phyloP scores from a whole-genome alignment of 805 yeast genomes.

The Wickerhamiella sergipiensis region DNA sequence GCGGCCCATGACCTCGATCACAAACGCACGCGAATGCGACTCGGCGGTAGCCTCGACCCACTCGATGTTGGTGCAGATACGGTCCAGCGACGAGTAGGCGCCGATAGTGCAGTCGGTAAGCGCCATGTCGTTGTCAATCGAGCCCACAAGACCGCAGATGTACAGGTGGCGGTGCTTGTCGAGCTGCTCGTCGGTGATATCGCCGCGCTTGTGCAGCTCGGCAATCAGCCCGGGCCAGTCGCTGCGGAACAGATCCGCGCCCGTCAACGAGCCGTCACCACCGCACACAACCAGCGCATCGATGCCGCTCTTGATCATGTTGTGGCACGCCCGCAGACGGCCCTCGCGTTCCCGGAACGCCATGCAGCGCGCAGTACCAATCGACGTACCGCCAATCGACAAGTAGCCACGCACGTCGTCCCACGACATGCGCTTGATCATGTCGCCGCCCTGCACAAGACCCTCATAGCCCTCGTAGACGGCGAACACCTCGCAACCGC shows the following conservation, averaged over 20 bases:
- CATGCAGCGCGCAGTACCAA: slow-evolving; percentile 90
- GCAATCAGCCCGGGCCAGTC: slow-evolving; percentile 87
- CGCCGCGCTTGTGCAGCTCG: slow-evolving; percentile 48
- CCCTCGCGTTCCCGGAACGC: slow-evolving; percentile 80
- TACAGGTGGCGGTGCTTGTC: slow-evolving; percentile 57
- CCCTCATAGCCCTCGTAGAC: slow-evolving; percentile 94
- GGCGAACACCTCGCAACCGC: slow-evolving; percentile 83
- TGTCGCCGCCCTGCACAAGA: slow-evolving; percentile 71
- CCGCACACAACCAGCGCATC: slow-evolving; percentile 95
- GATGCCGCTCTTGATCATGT: slow-evolving; percentile 75
- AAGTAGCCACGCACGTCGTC: slow-evolving; percentile 91
- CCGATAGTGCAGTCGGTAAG: slow-evolving; percentile 95
- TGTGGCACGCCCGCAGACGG: slow-evolving; percentile 67
- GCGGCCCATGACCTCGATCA: slow-evolving; percentile 97
- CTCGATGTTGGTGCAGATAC: slow-evolving; percentile 89
- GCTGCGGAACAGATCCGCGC: slow-evolving; percentile 84
- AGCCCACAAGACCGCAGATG: slow-evolving; percentile 90
- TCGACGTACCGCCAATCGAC: slow-evolving; percentile 84
- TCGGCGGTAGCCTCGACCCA: slow-evolving; percentile 96
- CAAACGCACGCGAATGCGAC: slow-evolving; percentile 95
- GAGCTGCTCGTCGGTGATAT: slow-evolving; percentile 44
- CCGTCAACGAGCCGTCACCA: slow-evolving; percentile 97
- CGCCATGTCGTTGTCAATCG: slow-evolving; percentile 97
- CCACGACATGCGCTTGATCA: slow-evolving; percentile 73
- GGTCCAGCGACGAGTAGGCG: slow-evolving; percentile 81